Base-by-base conservation (phyloP, 164 flowering plant genomes). In the Aristolochia californica region DNA sequence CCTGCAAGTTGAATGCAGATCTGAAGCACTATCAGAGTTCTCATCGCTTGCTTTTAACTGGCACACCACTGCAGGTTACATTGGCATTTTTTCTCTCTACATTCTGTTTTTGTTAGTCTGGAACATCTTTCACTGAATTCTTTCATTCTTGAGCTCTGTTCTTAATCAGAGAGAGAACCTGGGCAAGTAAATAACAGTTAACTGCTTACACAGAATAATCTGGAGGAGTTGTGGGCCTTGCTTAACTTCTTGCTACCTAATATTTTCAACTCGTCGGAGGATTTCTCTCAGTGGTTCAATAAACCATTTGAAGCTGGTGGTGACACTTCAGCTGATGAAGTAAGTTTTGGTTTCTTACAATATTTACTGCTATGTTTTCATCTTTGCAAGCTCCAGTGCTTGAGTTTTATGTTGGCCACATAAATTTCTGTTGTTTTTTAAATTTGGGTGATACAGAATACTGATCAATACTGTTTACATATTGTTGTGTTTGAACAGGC, bases 221-320 rank as follows among this genome's bases (percentile, higher is more conserved):
- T 94, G 51, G 99, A 94, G 68, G 99, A 94, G 72, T 63, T 94
- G 45, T 94, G 99, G 99, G 99, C 97, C 9, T 75, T 94, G 23
- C 97, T 94, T 21, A 94, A 94, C 77, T 94, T 94, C 76, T 76
- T 94, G 75, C 72, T 94, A 74, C 99, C 99, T 25, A 90, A 86
- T 72, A 89, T 94, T 61, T 94, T 94, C 65, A 90, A 94, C 68
- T 94, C 99, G 52, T 81, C 99, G 3, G 99, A 89, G 59, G 99
- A 94, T 74, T 94, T 94, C 66, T 94, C 99, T 57, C 99, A 94
- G 57, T 94, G 99, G 99, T 94, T 94, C 76, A 94, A 94, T 78
- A 94, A 94, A 75, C 99, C 99, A 59, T 90, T 94, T 80, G 88
- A 94, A 80, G 73, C 88, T 68, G 77, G 68, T 72, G 94, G 80